These are phyloP conservation scores for Rhododendron kiyosumense DNA, from an alignment of 148 eudicot genomes.

Conservation along the genomic window DNA sequence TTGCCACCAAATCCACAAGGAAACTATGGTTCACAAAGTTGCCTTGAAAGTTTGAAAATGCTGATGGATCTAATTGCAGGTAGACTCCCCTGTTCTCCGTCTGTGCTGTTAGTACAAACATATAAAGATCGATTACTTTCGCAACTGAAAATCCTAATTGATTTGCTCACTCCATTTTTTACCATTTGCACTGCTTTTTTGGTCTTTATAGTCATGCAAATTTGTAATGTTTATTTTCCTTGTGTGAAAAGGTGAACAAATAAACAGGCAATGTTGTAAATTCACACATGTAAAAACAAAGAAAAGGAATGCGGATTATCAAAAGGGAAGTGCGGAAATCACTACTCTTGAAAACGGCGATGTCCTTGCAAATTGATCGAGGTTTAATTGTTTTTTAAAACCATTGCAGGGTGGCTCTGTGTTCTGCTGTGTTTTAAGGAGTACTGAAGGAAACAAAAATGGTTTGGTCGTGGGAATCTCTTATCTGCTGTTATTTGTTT, in stretches of 20 bases:
- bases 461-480: not conserved
- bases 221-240: not conserved
- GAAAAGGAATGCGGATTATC: not conserved
- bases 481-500: not conserved
- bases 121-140: not conserved
- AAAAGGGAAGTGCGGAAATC: not conserved
- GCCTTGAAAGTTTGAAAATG: constrained; percentile 52
- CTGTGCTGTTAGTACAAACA: not conserved
- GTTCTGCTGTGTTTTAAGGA: constrained; percentile 2
- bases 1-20: constrained; percentile 98
- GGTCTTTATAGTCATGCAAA: not conserved
- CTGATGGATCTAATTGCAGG: constrained; percentile 1
- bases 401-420: constrained; percentile 9
- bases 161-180: not conserved
- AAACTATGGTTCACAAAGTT: constrained; percentile 93
- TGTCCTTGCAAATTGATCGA: not conserved
- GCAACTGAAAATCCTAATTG: not conserved
- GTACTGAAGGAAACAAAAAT: not conserved
- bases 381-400: not conserved
- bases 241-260: not conserved
- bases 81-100: not conserved
- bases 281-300: not conserved
- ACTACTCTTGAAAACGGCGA: not conserved
- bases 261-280: not conserved
- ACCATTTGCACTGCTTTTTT: not conserved